phyloP scores from a whole-genome alignment of 2,329 filamentous ascomycete genomes.

The Colletotrichum musae region DNA sequence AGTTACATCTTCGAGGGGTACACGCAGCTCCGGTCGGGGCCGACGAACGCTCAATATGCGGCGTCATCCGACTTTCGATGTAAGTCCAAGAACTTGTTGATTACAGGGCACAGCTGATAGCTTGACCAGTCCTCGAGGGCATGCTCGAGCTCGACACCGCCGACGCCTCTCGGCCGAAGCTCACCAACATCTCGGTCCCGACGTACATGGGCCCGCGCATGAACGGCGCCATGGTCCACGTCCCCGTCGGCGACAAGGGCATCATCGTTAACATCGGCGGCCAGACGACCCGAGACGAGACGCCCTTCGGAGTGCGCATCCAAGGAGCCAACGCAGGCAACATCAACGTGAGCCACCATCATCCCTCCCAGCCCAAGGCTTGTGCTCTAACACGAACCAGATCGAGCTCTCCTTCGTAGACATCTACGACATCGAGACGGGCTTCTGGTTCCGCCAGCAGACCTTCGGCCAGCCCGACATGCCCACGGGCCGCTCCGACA shows the following conservation, averaged over 20 bases:
- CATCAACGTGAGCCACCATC: constrained; percentile 9
- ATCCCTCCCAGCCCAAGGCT: fast-evolving
- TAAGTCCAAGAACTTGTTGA: not conserved
- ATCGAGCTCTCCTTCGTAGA: constrained; percentile 42
- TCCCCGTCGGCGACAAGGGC: constrained; percentile 41
- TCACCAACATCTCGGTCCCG: constrained; percentile 44
- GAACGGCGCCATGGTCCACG: constrained; percentile 44
- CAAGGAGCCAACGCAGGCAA: constrained; percentile 11
- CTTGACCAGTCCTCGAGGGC: constrained; percentile 36
- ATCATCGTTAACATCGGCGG: constrained; percentile 42
- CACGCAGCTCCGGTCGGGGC: constrained; percentile 37
- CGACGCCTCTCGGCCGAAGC: constrained; percentile 29
- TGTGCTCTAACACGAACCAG: constrained; percentile 1
- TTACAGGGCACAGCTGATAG: too few relatives aligned
- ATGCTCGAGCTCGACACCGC: constrained; percentile 41
- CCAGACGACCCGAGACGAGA: constrained; percentile 36
- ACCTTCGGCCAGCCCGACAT: constrained; percentile 41
- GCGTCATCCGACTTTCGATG: constrained; percentile 35
- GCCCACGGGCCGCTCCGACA: constrained; percentile 42
- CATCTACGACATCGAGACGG: constrained; percentile 43
- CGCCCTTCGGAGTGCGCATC: constrained; percentile 28
- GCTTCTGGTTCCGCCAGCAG: constrained; percentile 44
- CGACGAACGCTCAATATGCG: constrained; percentile 36
- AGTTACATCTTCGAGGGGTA: constrained; percentile 43
- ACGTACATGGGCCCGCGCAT: constrained; percentile 42